Conservation (phyloP, 495 filamentous ascomycete genomes). For the Penicillium canescens region DNA sequence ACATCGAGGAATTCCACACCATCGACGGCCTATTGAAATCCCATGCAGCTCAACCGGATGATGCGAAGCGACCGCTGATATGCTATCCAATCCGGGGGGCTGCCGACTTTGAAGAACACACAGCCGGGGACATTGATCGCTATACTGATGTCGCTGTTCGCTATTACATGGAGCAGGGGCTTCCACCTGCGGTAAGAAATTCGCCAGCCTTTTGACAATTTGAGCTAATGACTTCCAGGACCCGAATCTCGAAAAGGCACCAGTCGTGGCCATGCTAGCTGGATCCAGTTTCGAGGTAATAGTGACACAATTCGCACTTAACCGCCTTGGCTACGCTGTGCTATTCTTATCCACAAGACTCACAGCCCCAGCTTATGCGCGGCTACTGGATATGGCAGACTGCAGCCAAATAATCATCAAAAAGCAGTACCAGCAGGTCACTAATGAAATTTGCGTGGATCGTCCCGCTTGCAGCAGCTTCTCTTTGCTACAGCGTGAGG, state of each 20-base stretch:
- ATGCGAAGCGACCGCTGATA: constrained; percentile 17
- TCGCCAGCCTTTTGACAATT: background rate
- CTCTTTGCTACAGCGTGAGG: constrained; percentile 11
- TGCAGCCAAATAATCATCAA: constrained; percentile 40
- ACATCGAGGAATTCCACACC: constrained; percentile 22
- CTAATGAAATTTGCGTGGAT: constrained; percentile 17
- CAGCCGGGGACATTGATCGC: constrained; percentile 22
- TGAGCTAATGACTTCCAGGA: constrained; percentile 10
- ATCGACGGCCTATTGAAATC: constrained; percentile 26
- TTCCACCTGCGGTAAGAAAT: constrained; percentile 19
- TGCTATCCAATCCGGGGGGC: constrained; percentile 24
- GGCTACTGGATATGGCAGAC: constrained; percentile 46
- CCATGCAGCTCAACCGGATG: constrained; percentile 23
- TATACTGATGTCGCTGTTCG: constrained; percentile 27
- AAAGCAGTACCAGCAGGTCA: constrained; percentile 14
- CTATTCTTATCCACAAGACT: constrained; percentile 59
- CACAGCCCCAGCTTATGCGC: constrained; percentile 46
- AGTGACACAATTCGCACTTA: constrained; percentile 54
- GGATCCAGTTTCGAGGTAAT: constrained; percentile 56
- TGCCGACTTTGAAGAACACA: constrained; percentile 29
- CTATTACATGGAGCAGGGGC: constrained; percentile 24
- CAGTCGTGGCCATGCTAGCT: constrained; percentile 51
- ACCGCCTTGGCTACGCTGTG: constrained; percentile 55
- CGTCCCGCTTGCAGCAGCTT: constrained; percentile 12
- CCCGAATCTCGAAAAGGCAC: constrained; percentile 18